phyloP scores from a whole-genome alignment of 2,329 filamentous ascomycete species.

The Apiospora saccharicola region DNA sequence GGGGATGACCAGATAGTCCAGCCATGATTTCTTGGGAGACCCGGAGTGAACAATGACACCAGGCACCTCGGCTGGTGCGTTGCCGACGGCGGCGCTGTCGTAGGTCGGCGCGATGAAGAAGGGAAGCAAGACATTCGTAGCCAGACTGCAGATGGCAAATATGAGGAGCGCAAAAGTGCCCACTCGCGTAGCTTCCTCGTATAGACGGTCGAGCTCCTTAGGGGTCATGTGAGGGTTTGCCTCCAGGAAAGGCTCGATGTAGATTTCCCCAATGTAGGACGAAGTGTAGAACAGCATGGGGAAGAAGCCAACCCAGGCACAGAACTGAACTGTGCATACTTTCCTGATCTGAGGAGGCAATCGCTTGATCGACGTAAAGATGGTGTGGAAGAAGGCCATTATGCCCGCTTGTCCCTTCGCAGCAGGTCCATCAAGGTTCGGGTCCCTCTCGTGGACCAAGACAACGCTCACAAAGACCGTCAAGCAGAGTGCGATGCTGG shows the following conservation, averaged over 20 bases:
- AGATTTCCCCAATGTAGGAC: constrained; percentile 92
- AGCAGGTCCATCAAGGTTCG: constrained; percentile 72
- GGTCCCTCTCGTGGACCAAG: constrained; percentile 80
- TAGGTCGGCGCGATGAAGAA: constrained; percentile 87
- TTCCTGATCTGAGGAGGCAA: constrained; percentile 83
- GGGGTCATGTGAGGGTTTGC: constrained; percentile 80
- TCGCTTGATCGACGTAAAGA: constrained; percentile 77
- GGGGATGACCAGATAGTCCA: constrained; percentile 75
- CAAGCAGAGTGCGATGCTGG: constrained; percentile 73
- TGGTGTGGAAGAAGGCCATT: constrained; percentile 78
- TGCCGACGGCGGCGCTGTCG: constrained; percentile 50
- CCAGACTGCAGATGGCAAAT: constrained; percentile 85
- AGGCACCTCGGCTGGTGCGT: constrained; percentile 43
- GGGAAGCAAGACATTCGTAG: constrained; percentile 82
- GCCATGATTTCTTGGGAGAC: constrained; percentile 48
- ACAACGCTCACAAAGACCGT: constrained; percentile 76
- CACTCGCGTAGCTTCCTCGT: constrained; percentile 84
- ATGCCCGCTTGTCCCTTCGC: constrained; percentile 69
- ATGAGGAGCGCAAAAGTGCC: constrained; percentile 90
- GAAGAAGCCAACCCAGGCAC: constrained; percentile 95
- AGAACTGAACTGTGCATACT: constrained; percentile 84
- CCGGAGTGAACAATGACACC: constrained; percentile 42
- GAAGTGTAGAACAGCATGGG: constrained; percentile 95
- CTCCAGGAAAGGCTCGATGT: constrained; percentile 82
- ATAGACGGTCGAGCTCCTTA: constrained; percentile 78